Base-by-base conservation (phyloP, 129 eudicot genomes). In the Calendula officinalis region DNA sequence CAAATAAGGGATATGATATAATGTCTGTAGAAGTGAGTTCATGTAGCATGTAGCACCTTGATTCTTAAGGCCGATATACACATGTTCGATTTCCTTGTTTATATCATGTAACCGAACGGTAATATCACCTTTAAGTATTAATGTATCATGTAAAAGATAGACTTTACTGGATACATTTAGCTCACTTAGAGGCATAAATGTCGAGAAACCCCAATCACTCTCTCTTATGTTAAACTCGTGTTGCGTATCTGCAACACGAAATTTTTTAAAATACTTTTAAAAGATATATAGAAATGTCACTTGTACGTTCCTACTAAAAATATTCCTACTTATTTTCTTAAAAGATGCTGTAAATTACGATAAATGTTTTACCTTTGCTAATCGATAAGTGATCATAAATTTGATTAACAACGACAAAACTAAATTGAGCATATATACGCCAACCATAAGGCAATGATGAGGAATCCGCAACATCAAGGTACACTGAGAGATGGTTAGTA, bases 31-130 rank as follows among this genome's bases (percentile, higher is more conserved):
- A 55, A 91, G 86, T 71, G 98, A 92, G 76, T 88, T 92, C 98
- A 92, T 85, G 50, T 92, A 92, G 74, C 98, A 92, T 42, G 98
- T 92, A 15, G 98, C 98, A 45, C 98, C 98, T 60, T 92, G 98
- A 73, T 92, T 92, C 73, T 92, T 88, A 5, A 92, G 91, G 32
- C 96, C 98, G 52, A 92, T 96, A 83, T 74, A 92, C 49, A 22
- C 30, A 22, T 22, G 1, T 22, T 96, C 96, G 14, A 96, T 92
- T 62, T 85, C 96, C 77, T 92, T 88, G 42, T 92, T 92, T 13
- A 95, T 85, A 80, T 92, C 96, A 77, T 88, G 82, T 16, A 22
- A 22, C 30, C 30, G 30, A 22, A 44, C 49, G 3, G 49, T 44
- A 44, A 44, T 44, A 44, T 44, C 5, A 12, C 11, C 13, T 44